Evolutionary conservation across 1,284 basidiomycete species (phyloP).

Genomic region (Spongispora temasekensis): DNA sequence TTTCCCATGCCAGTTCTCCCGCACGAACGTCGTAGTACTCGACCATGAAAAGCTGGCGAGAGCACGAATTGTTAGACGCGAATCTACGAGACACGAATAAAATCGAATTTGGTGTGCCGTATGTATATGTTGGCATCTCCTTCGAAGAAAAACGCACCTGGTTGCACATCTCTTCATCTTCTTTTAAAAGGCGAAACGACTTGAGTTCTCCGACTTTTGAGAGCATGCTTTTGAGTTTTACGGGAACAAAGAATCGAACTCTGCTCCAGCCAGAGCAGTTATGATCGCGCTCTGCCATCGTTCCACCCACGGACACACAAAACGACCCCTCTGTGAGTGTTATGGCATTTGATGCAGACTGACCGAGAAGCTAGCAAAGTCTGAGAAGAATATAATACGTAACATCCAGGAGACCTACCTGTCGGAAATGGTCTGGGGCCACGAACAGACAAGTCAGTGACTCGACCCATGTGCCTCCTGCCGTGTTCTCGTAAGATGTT

Average conservation of each 20-base stretch:
- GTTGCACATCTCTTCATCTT: conserved; percentile 26
- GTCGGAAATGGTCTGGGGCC: conserved; percentile 30
- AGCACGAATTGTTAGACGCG: conserved; percentile 21
- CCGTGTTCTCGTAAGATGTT: conserved; percentile 21
- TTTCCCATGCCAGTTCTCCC: conserved; percentile 46
- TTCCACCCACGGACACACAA: conserved; percentile 38
- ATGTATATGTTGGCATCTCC: conserved; percentile 1
- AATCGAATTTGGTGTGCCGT: conserved; percentile 1
- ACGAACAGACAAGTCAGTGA: conserved; percentile 35
- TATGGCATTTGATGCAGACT: conserved; percentile 39
- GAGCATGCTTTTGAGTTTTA: conserved; percentile 35
- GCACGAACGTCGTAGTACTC: conserved; percentile 67
- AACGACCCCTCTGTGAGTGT: conserved; percentile 44
- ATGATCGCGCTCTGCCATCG: conserved; percentile 21
- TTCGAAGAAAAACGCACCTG: conserved; percentile 29
- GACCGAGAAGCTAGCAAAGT: conserved; percentile 41
- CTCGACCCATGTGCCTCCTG: conserved; percentile 28
- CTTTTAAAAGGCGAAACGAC: conserved; percentile 31
- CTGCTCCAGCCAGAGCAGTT: conserved; percentile 22
- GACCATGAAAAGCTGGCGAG: conserved; percentile 48
- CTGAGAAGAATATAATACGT: conserved; percentile 4
- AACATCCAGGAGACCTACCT: conserved; percentile 20
- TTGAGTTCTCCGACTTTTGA: conserved; percentile 36
- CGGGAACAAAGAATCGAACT: conserved; percentile 28
- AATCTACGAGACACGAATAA: conserved; percentile 4